Conservation (phyloP, 2,329 filamentous ascomycete genomes). For the Botrytis elliptica region DNA sequence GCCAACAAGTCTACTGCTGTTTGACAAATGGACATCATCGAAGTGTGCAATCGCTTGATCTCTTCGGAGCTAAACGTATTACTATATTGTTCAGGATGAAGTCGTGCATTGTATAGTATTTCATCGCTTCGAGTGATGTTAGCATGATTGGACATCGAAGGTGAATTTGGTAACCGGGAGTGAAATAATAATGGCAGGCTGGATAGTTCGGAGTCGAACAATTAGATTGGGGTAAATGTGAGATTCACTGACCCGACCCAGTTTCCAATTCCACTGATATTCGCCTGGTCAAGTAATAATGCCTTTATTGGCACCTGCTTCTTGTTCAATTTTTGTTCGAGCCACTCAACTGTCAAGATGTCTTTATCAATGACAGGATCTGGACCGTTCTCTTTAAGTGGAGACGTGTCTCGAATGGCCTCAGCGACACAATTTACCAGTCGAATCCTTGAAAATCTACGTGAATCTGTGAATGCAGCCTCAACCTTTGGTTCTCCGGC, state of each 20-base stretch:
- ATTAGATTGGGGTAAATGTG: background rate
- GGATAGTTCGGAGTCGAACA: background rate
- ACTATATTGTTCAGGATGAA: conserved; percentile 92
- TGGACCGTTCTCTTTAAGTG: conserved; percentile 87
- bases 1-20: conserved; percentile 75
- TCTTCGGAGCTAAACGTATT: conserved; percentile 74
- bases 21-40: conserved; percentile 76
- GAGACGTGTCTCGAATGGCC: conserved; percentile 72
- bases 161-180: background rate
- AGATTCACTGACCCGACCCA: conserved; percentile 72
- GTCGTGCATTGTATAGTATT: conserved; percentile 80
- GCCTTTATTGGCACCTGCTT: conserved; percentile 89
- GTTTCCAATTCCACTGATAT: conserved; percentile 91
- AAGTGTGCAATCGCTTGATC: conserved; percentile 67
- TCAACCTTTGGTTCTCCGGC: conserved; percentile 52
- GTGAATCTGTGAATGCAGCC: conserved; percentile 79
- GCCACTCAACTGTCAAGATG: conserved; percentile 72
- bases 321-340: conserved; percentile 66
- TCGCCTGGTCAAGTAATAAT: conserved; percentile 80
- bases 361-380: conserved; percentile 85
- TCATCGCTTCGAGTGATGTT: conserved; percentile 60
- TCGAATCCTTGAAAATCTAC: conserved; percentile 75
- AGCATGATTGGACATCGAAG: background rate
- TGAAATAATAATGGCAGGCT: background rate
- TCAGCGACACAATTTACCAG: conserved; percentile 77